phyloP scores from a whole-genome alignment of 164 flowering plant genomes.

The Dillenia suffruticosa region DNA sequence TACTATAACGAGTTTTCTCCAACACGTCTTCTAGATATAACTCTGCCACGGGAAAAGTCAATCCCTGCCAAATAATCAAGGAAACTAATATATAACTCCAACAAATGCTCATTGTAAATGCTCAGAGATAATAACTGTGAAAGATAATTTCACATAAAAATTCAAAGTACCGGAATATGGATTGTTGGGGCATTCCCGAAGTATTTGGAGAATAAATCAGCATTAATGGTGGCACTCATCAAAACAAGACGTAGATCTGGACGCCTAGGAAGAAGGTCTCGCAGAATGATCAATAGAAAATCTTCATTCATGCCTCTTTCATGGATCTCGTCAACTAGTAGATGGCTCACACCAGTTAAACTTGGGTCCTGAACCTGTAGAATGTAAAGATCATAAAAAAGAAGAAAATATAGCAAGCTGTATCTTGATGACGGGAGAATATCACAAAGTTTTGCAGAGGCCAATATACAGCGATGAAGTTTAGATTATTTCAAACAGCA shows the following conservation, averaged over 20 bases:
- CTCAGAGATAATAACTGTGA: neutral
- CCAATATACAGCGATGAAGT: too few relatives aligned
- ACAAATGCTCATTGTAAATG: neutral
- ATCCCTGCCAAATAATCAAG: slow-evolving; percentile 48
- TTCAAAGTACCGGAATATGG: slow-evolving; percentile 68
- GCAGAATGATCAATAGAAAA: slow-evolving; percentile 79
- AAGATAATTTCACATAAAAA: neutral
- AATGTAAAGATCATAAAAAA: slow-evolving; percentile 11
- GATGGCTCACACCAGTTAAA: slow-evolving; percentile 78
- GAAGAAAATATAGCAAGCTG: slow-evolving; percentile 1
- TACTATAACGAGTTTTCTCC: slow-evolving; percentile 66
- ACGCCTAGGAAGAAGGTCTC: slow-evolving; percentile 87
- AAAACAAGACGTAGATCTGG: slow-evolving; percentile 84
- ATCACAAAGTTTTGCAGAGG: too few relatives aligned
- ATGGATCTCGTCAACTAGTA: slow-evolving; percentile 96
- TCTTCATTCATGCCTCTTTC: slow-evolving; percentile 99
- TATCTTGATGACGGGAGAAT: neutral
- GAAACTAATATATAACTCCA: neutral
- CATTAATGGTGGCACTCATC: slow-evolving; percentile 98
- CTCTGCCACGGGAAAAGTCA: slow-evolving; percentile 79
- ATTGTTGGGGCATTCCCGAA: slow-evolving; percentile 86
- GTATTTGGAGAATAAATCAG: slow-evolving; percentile 85
- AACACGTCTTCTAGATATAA: slow-evolving; percentile 78
- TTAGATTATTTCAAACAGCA: too few relatives aligned
- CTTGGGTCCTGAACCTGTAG: slow-evolving; percentile 81